Percentiles rank a stretch among this genome's conserved stretches.
phyloP scores from a whole-genome alignment of 2,329 filamentous ascomycete species.

The Talaromyces marneffei region DNA sequence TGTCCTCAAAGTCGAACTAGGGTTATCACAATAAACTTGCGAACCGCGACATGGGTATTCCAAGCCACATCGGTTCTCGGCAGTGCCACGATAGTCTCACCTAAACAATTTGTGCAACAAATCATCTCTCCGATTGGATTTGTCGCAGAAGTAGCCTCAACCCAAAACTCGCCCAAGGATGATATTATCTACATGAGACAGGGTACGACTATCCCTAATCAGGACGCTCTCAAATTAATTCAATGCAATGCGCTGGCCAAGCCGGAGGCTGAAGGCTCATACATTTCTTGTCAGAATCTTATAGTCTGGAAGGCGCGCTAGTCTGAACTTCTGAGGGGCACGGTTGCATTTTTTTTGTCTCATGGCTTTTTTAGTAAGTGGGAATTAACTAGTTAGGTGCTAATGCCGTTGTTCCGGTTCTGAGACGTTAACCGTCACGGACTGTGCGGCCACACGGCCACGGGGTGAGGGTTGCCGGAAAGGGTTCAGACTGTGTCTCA shows the following conservation, averaged over 20 bases:
- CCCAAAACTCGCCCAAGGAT: neutral
- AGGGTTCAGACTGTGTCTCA: neutral
- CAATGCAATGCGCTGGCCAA: neutral
- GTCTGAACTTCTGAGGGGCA: neutral
- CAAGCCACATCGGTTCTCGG: neutral
- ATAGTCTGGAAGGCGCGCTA: neutral
- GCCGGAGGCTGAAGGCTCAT: neutral
- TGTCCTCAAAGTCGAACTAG: neutral
- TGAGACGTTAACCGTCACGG: constrained; percentile 7
- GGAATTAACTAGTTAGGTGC: neutral
- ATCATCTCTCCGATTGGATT: neutral
- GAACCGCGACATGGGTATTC: neutral
- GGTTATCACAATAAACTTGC: neutral
- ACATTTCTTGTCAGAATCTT: neutral
- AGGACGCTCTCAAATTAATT: no score
- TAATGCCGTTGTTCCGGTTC: neutral
- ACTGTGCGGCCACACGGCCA: neutral
- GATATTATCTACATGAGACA: constrained; percentile 4
- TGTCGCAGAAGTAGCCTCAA: neutral
- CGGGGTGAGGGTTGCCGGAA: neutral
- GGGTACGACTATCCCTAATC: no score
- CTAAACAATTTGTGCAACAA: neutral
- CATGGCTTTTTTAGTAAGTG: neutral
- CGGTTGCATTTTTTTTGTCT: neutral
- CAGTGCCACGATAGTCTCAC: constrained; percentile 1